phyloP scores from a whole-genome alignment of 2,329 filamentous ascomycete genomes.

The Fusarium burgessii region DNA sequence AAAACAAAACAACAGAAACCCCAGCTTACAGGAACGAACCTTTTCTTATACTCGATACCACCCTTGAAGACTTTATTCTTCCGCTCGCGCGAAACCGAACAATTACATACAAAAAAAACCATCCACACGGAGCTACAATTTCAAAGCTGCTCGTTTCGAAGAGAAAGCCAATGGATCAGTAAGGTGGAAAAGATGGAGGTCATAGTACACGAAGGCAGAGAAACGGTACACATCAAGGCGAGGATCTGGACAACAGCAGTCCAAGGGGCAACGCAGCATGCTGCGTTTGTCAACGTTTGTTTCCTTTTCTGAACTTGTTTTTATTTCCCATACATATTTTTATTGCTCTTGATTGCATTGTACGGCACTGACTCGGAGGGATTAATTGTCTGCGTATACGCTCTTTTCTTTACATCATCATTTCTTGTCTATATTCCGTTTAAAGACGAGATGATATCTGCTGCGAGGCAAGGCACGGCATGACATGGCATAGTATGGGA shows the following conservation, averaged over 20 bases:
- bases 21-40: slow-evolving; percentile 9
- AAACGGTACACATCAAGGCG: slow-evolving; percentile 12
- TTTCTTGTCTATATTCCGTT: slow-evolving; percentile 29
- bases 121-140: slow-evolving; percentile 30
- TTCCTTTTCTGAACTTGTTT: slow-evolving; percentile 30
- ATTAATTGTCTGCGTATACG: slow-evolving; percentile 34
- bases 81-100: slow-evolving; percentile 53
- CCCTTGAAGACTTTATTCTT: slow-evolving; percentile 44
- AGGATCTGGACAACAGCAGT: slow-evolving; percentile 24
- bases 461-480: slow-evolving; percentile 44
- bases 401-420: slow-evolving; percentile 30
- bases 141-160: slow-evolving; percentile 9
- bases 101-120: slow-evolving; percentile 37
- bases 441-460: slow-evolving; percentile 41
- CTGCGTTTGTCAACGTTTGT: slow-evolving; percentile 30
- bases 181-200: slow-evolving; percentile 14
- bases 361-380: slow-evolving; percentile 30
- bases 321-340: slow-evolving; percentile 23
- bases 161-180: slow-evolving; percentile 9
- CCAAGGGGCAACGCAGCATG: slow-evolving; percentile 28
- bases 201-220: slow-evolving; percentile 5
- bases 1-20: neutral
- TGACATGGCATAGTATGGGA: slow-evolving; percentile 12
- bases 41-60: slow-evolving; percentile 43
- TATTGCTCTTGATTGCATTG: slow-evolving; percentile 23